Percentiles rank a stretch among this genome's conserved stretches.
Evolutionary conservation across 1,139 yeast species (phyloP).

Genomic region (Yamadazyma siamensis): DNA sequence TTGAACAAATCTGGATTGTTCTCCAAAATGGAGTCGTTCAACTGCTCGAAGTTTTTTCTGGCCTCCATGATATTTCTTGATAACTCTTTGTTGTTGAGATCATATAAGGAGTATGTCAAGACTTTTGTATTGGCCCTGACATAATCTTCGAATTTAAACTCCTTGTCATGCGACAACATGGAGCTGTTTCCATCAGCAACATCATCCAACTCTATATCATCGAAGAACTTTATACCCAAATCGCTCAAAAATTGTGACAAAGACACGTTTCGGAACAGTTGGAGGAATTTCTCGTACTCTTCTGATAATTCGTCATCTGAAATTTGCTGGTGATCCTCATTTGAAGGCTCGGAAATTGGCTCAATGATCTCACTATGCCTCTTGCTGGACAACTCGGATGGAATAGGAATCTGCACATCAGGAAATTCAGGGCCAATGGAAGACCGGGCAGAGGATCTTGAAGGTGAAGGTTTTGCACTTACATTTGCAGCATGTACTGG

Average conservation of each 20-base stretch:
- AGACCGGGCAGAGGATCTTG: neutral
- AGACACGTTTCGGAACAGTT: conserved; percentile 28
- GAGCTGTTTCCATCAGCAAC: conserved; percentile 14
- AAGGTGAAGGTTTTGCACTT: conserved; percentile 7
- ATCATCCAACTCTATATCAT: conserved; percentile 45
- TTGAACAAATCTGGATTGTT: conserved; percentile 50
- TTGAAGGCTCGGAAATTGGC: conserved; percentile 17
- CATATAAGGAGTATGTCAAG: conserved; percentile 44
- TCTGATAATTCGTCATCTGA: conserved; percentile 21
- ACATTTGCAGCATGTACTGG: conserved; percentile 5
- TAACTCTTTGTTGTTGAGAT: conserved; percentile 52
- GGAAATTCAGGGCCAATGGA: conserved; percentile 12
- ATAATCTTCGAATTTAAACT: conserved; percentile 23
- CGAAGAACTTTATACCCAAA: conserved; percentile 49
- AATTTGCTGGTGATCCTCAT: conserved; percentile 15
- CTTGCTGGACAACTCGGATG: conserved; percentile 11
- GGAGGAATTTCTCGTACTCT: conserved; percentile 10
- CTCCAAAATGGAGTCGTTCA: conserved; percentile 39
- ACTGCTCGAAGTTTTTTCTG: conserved; percentile 38
- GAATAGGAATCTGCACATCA: conserved; percentile 15
- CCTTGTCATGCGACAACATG: conserved; percentile 10
- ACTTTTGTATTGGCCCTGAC: conserved; percentile 28
- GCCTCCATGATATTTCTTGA: conserved; percentile 50
- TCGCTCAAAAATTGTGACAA: conserved; percentile 44
- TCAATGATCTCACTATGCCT: conserved; percentile 10